These are phyloP conservation scores for Esteya vermicola DNA, from an alignment of 2,329 filamentous ascomycete species.

Conservation along the genomic window DNA sequence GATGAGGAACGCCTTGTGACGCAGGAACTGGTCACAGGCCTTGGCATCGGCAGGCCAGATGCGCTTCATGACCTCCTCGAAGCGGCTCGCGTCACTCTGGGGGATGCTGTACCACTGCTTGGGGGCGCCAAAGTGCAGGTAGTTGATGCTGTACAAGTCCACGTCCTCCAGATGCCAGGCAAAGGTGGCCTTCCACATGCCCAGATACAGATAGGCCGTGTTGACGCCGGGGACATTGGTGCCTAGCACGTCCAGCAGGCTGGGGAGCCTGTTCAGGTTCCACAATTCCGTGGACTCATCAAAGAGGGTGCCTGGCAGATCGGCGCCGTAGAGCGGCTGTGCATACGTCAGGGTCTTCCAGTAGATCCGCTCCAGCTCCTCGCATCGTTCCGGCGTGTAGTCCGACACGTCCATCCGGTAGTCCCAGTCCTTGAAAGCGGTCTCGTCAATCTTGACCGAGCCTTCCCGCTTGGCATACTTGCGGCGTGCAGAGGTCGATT, in stretches of 20 bases:
- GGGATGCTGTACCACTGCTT: constrained; percentile 99
- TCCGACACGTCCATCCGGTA: constrained; percentile 81
- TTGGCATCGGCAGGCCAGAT: constrained; percentile 94
- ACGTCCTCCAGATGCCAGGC: constrained; percentile 98
- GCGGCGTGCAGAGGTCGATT: constrained; percentile 73
- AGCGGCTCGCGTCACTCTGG: constrained; percentile 81
- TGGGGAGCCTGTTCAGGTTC: constrained; percentile 92
- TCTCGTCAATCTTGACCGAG: constrained; percentile 71
- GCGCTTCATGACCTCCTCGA: constrained; percentile 88
- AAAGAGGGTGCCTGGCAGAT: constrained; percentile 92
- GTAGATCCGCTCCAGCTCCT: constrained; percentile 86
- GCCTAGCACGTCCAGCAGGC: constrained; percentile 83
- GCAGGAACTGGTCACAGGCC: constrained; percentile 86
- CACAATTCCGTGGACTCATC: constrained; percentile 70
- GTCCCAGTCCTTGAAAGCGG: constrained; percentile 79
- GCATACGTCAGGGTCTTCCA: constrained; percentile 97
- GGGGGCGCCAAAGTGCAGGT: constrained; percentile 93
- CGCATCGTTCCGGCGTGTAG: constrained; percentile 80
- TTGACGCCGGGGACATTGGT: constrained; percentile 96
- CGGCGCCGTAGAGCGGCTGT: constrained; percentile 85
- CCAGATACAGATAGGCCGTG: constrained; percentile 91
- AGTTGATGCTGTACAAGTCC: constrained; percentile 98
- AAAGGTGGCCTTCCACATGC: constrained; percentile 99
- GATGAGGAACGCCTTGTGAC: constrained; percentile 95
- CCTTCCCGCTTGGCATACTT: constrained; percentile 73